A percentile compares a stretch with the other conserved stretches of the same genome.
phyloP scores from a whole-genome alignment of 371 early-diverging fungal genomes.

The Cokeromyces recurvatus region DNA sequence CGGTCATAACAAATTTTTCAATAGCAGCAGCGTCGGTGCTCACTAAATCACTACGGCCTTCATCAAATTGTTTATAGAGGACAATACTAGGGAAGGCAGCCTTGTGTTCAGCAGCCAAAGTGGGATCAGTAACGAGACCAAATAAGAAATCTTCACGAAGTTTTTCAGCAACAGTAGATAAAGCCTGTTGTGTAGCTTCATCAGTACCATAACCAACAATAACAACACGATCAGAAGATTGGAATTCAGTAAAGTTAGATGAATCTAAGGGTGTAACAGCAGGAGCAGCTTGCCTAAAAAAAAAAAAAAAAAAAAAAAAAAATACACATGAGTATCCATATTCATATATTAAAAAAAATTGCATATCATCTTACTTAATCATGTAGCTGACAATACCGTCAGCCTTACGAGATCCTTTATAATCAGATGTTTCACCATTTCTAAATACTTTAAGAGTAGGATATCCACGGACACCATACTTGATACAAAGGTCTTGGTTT shows the following conservation, averaged over 20 bases:
- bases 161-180: conserved; percentile 65
- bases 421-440: conserved; percentile 65
- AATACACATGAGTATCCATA: background rate
- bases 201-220: conserved; percentile 76
- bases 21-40: conserved; percentile 55
- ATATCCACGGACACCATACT: conserved; percentile 81
- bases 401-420: conserved; percentile 81
- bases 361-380: conserved; percentile 67
- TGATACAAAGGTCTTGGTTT: conserved; percentile 76
- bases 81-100: conserved; percentile 64
- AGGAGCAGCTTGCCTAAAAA: conserved; percentile 67
- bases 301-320: background rate
- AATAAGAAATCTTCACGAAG: conserved; percentile 83
- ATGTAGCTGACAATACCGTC: conserved; percentile 84
- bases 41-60: conserved; percentile 63
- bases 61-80: conserved; percentile 90
- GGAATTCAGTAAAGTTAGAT: conserved; percentile 68
- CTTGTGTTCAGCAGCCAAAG: conserved; percentile 39
- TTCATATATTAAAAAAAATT: background rate
- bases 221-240: conserved; percentile 79
- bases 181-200: conserved; percentile 53
- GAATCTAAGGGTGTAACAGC: conserved; percentile 63
- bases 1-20: conserved; percentile 62
- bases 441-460: conserved; percentile 92
- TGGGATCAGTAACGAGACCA: conserved; percentile 66